Evolutionary conservation across 2,329 filamentous ascomycete genomes (phyloP), one percentile per base, ranked within the genome.

Genomic region (Hypoxylon rubiginosum): DNA sequence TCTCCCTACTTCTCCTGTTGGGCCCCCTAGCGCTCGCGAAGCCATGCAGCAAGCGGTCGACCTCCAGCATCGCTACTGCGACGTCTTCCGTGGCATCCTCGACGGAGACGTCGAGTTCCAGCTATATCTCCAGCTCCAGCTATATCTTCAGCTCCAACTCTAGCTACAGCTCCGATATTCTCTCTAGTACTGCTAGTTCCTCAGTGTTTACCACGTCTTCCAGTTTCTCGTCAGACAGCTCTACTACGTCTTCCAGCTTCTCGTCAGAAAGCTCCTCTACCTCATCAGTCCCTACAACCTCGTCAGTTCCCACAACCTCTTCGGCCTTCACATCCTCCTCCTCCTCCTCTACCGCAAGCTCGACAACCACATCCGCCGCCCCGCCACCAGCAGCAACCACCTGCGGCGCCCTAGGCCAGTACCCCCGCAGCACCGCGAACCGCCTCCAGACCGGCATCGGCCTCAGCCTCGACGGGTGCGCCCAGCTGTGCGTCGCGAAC

Each of bases 11-110:
- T 28, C 26, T 50, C 24, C 15, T 50, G 17, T 34, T 50, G 26
- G 34, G 48, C 48, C 48, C 48, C 28, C 26, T 50, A 19, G 26
- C 26, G 8, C 26, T 50, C n/a, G 48, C 48, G 4, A 50, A 50
- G 48, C 48, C 48, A 50, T 50, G 28, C 26, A 45, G 17, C 41
- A 45, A 45, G 41, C 48, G 48, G 48, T 30, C 46, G 26, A n/a
- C 13, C 15, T 28, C 15, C 15, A 28, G 26, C 13, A 4, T 50
- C 24, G 21, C 46, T 10, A 50, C 21, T 11, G 30, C 24, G 46
- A 50, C 46, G n/a, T 50, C 46, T 6, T 24, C 43, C 19, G 19
- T 17, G 11, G 24, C 43, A 15, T 21, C n/a, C 24, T 24, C 43
- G 8, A 48, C n/a, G 11, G 24, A 50, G 26, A 30, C 46, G 13